Base-by-base conservation (phyloP, 768 basidiomycete genomes). In the Lyophyllum shimeji region DNA sequence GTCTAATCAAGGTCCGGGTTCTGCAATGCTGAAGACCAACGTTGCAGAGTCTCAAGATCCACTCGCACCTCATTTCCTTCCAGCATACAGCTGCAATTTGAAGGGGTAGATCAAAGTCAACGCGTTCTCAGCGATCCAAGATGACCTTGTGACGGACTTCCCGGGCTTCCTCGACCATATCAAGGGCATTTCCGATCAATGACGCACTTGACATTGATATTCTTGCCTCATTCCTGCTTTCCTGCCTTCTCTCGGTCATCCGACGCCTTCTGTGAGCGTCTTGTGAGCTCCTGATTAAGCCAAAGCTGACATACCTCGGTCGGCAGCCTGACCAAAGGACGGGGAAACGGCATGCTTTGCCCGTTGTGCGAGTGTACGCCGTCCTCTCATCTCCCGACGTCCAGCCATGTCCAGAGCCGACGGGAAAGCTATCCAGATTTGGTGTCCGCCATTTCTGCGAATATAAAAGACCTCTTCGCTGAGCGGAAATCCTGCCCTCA, bases 191-290 rank as follows among this genome's bases (percentile, higher is more conserved):
- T 49, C 31, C n/a, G 18, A 49, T 21, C 1, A 34, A 24, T 23
- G 18, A 39, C 18, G 9, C 9, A 20, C 18, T 47, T 13, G 46
- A 18, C 46, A 47, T 6, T 17, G 25, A 31, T 31, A 21, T 29
- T 29, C 29, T 29, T 29, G 29, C 29, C 5, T 29, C 29, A 9
- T 29, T 49, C 25, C 8, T n/a, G n/a, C 50, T 24, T 42, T 51
- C 50, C 8, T n/a, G n/a, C 50, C 37, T 42, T 51, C 50, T 52
- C 51, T 18, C 51, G 42, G 51, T 25, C 42, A 52, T 43, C 23
- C 37, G 39, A 51, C 23, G 37, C 34, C 27, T 50, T 52, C 40
- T 52, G 24, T 21, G 17, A 39, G 40, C 42, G 18, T 29, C 51
- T 27, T 52, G 40, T 52, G 51, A 44, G 31, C 50, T 40, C 39